A percentile compares a stretch with the other conserved stretches of the same genome.
phyloP scores from a whole-genome alignment of 1,139 yeast genomes.

The Citeromyces hawaiiensis region DNA sequence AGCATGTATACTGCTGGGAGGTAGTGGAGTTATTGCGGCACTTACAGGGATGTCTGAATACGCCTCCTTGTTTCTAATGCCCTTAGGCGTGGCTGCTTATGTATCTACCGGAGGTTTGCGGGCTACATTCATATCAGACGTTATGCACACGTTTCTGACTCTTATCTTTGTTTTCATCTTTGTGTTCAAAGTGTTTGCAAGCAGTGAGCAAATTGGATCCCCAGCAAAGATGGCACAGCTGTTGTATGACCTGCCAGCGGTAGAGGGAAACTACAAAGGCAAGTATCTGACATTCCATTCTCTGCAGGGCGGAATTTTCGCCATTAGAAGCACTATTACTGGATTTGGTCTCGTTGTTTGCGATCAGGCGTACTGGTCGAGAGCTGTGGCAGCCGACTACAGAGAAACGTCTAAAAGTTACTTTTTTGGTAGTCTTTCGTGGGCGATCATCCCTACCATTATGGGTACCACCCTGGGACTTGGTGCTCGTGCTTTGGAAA shows the following conservation, averaged over 20 bases:
- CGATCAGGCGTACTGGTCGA: conserved; percentile 14
- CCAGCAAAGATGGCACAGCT: conserved; percentile 31
- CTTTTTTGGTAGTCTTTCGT: conserved; percentile 27
- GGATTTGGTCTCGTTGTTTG: conserved; percentile 24
- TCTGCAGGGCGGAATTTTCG: conserved; percentile 16
- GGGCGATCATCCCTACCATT: conserved; percentile 29
- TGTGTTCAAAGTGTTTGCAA: conserved; percentile 26
- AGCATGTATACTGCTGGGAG: conserved; percentile 23
- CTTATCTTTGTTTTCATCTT: conserved; percentile 22
- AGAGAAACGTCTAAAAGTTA: conserved; percentile 19
- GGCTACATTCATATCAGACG: conserved; percentile 24
- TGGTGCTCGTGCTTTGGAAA: conserved; percentile 16
- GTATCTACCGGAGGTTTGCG: conserved; percentile 29
- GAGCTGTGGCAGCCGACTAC: conserved; percentile 15
- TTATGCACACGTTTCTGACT: conserved; percentile 19
- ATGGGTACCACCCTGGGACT: conserved; percentile 30
- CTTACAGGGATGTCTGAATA: conserved; percentile 25
- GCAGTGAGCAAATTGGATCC: conserved; percentile 28
- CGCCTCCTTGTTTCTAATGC: conserved; percentile 25
- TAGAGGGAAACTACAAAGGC: conserved; percentile 30
- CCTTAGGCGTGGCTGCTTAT: conserved; percentile 28
- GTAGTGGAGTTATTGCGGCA: conserved; percentile 23
- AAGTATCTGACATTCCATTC: conserved; percentile 33
- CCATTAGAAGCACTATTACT: conserved; percentile 14
- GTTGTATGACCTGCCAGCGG: conserved; percentile 23